Base-by-base conservation (phyloP, 805 yeast species). In the Teunomyces pallodes region DNA sequence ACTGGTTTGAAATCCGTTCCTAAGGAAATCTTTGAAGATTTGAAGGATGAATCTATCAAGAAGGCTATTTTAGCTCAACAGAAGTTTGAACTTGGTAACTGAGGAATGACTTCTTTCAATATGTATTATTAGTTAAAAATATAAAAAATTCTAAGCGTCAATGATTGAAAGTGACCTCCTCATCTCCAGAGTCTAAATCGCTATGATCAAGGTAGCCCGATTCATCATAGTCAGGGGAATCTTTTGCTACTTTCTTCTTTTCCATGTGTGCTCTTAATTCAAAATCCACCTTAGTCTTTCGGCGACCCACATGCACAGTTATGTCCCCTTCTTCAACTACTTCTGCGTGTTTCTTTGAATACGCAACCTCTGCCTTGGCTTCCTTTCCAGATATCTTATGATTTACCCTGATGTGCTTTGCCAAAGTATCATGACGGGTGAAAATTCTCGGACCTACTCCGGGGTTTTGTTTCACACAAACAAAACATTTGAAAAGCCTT, bases 341-440 rank as follows among this genome's bases (percentile, higher is more conserved):
- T 50, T 74, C 77, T 1, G 77, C 78, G 45, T 74, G 72, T 46
- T 70, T 72, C 53, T 74, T 74, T 10, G 75, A 68, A 53, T 64
- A 73, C 0, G 77, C 77, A 35, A 74, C 77, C 52, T 73, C 77
- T 0, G 75, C 75, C 52, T 74, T 74, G 12, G 78, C 78, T 52
- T 73, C 78, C 47, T 73, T 72, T 28, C 77, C 77, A 1, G 74
- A 67, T 1, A 73, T 72, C 51, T 72, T 67, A 58, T 74, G 78
- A 51, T 74, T 74, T 3, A 74, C 78, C 36, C 78, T 55, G 4
- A 91, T 84, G 66, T 92, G 99, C 64, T 97, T 83, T 13, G 96
- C 88, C 53, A 92, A 77, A 1, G 99, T 97, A 69, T 92, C 99
- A 63, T 90, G 86, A 53, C 99, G 81, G 47, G 96, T 87, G 61